Evolutionary conservation across 495 filamentous ascomycete genomes (phyloP), one percentile per base, ranked within the genome.

Genomic region (Xylaria acuta): DNA sequence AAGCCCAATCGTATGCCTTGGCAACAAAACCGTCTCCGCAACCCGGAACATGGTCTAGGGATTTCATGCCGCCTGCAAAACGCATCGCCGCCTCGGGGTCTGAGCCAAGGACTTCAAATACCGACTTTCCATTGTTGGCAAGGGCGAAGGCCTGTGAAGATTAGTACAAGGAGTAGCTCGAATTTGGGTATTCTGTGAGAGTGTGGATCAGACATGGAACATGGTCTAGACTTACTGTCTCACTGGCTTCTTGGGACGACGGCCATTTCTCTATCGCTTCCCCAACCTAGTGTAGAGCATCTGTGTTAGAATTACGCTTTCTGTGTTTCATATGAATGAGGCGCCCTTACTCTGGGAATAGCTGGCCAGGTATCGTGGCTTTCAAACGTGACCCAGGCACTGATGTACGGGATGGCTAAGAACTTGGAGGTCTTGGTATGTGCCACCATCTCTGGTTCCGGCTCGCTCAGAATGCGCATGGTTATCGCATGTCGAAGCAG

Each of bases 401-500:
- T 62, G 2, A 73, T 54, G 32, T 73, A 49, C 54, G 64, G 71
- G 34, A 60, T 34, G 27, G 71, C 51, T 36, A 73, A 68, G 54
- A 54, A 68, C 38, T 73, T 73, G 30, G 74, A 78, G 16, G 70
- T 69, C 32, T 78, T 78, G 12, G 75, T 79, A 71, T 80, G 77
- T 32, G 74, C 77, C 7, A 81, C 79, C 32, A 75, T 72, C 38
- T 72, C 75, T 66, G 75, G 77, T 25, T 56, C 54, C 5, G 81
- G 81, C 72, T 88, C 86, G 32, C 62, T 70, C 75, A 88, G 87
- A 66, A 87, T 80, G 49, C 80, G 80, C 67, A 82, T 80, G 51
- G 78, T 81, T 72, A 87, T 87, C 27, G 85, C 85, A 70, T 85
- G 82, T 20, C 85, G 82, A 34, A 87, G 56, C 36, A 87, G 73